phyloP scores from a whole-genome alignment of 225 moss, liverwort and hornwort species.

The Anthoceros angustus region DNA sequence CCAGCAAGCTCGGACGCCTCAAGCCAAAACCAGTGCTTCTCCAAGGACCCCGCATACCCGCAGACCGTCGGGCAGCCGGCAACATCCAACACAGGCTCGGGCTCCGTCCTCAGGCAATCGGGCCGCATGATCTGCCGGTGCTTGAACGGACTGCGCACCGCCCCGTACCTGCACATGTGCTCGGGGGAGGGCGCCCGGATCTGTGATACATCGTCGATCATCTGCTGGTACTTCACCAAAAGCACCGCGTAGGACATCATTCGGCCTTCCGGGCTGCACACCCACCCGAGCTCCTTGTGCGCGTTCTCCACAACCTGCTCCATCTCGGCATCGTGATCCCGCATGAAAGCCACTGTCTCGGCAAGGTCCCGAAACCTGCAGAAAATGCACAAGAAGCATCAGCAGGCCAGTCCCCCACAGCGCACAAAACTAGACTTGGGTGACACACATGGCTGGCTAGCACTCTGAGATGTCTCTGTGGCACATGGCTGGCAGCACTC shows the following conservation, averaged over 20 bases:
- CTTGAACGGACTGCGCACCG: background rate
- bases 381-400: background rate
- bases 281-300: background rate
- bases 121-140: constrained; percentile 1
- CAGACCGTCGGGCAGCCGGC: background rate
- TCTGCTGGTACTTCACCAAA: background rate
- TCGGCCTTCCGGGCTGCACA: background rate
- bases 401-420: background rate
- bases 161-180: background rate
- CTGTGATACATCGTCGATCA: background rate
- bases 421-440: no score
- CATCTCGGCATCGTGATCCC: background rate
- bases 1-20: background rate
- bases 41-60: background rate
- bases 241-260: background rate
- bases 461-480: no score
- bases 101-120: constrained; percentile 3
- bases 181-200: background rate
- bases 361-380: background rate
- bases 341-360: background rate
- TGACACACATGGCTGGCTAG: no score
- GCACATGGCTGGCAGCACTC: no score
- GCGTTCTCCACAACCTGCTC: background rate
- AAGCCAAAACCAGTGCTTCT: background rate
- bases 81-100: background rate